Conservation (phyloP, 441 rosid species). For the Flueggea neowawraea region DNA sequence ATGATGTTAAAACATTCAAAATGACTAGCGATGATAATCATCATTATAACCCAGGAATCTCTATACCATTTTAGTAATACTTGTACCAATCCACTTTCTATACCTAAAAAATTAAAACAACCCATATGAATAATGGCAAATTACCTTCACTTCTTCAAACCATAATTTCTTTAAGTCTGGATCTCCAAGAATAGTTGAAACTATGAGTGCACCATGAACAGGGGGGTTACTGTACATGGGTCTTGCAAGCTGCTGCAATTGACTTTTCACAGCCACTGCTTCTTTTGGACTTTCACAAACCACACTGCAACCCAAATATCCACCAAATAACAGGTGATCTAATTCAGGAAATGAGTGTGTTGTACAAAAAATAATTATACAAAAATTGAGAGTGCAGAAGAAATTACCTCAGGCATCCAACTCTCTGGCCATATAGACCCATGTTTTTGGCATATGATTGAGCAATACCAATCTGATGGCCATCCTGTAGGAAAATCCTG, state of each 20-base stretch:
- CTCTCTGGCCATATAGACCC: constrained; percentile 99
- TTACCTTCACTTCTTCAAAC: constrained; percentile 95
- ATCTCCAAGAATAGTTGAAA: constrained; percentile 77
- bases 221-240: constrained; percentile 99
- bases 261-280: constrained; percentile 85
- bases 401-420: constrained; percentile 89
- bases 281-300: constrained; percentile 83
- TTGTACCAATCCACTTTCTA: too few species aligned
- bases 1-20: too few species aligned
- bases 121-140: background rate
- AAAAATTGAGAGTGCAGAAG: background rate
- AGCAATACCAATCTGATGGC: constrained; percentile 85
- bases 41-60: too few species aligned
- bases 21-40: too few species aligned
- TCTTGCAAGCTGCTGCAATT: constrained; percentile 94
- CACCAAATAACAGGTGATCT: too few species aligned
- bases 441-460: constrained; percentile 97
- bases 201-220: constrained; percentile 81
- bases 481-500: constrained; percentile 90
- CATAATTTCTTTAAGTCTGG: constrained; percentile 77
- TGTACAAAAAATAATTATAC: too few species aligned
- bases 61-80: too few species aligned
- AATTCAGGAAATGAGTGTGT: too few species aligned
- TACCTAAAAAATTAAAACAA: too few species aligned
- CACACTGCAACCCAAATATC: constrained; percentile 42